These are phyloP conservation scores for Pyricularia sp. DNA, from an alignment of 2,329 filamentous ascomycete genomes.

Conservation along the genomic window DNA sequence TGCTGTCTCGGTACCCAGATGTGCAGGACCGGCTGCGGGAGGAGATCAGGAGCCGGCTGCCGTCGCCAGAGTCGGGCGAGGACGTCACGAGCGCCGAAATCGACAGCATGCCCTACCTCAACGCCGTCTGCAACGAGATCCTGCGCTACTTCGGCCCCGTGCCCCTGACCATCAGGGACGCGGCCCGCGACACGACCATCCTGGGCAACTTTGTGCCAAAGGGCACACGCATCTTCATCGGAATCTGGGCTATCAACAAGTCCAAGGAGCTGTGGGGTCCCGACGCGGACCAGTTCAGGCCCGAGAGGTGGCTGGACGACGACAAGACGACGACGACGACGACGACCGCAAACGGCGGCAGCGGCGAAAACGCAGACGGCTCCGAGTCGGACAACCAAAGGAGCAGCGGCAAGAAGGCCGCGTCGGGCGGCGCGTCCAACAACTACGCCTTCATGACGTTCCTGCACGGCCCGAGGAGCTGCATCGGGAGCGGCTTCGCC, in stretches of 20 bases:
- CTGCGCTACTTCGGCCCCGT: conserved; percentile 67
- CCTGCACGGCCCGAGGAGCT: conserved; percentile 75
- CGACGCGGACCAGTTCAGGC: conserved; percentile 67
- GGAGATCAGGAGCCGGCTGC: conserved; percentile 56
- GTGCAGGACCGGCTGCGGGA: conserved; percentile 57
- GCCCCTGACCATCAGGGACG: conserved; percentile 58
- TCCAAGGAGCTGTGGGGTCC: conserved; percentile 63
- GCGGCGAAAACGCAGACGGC: neutral
- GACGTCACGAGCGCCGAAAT: conserved; percentile 44
- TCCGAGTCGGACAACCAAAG: conserved; percentile 6
- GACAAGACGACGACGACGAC: conserved; percentile 23
- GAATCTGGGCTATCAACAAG: conserved; percentile 60
- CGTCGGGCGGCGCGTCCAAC: conserved; percentile 61
- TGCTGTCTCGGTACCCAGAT: conserved; percentile 55
- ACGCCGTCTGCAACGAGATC: conserved; percentile 70
- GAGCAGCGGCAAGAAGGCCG: conserved; percentile 28
- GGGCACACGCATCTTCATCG: conserved; percentile 59
- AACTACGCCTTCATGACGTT: conserved; percentile 79
- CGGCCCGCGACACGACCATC: conserved; percentile 55
- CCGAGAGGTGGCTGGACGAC: conserved; percentile 60
- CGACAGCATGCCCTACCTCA: conserved; percentile 69
- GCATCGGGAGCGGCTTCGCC: conserved; percentile 76
- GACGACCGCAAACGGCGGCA: conserved; percentile 21
- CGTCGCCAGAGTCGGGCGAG: conserved; percentile 28
- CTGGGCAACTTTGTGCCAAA: conserved; percentile 57